Percentiles rank a stretch among this genome's conserved stretches.
phyloP scores from a whole-genome alignment of 2,329 filamentous ascomycete species.

The Fragosphaeria purpurea region DNA sequence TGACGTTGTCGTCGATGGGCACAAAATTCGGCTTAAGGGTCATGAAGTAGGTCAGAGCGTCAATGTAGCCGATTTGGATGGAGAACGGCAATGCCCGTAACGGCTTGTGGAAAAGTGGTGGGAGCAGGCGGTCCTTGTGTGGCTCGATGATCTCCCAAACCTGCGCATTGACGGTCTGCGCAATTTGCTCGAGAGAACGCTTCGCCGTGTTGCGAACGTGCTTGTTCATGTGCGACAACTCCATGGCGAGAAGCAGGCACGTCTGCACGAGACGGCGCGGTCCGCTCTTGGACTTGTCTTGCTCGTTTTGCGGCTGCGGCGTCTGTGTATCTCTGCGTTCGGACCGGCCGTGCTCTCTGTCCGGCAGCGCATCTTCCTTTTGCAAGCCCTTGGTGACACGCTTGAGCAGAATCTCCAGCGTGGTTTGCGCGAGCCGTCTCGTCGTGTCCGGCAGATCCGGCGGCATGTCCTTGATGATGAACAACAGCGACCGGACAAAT shows the following conservation, averaged over 20 bases:
- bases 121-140: constrained; percentile 80
- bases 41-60: constrained; percentile 93
- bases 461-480: constrained; percentile 97
- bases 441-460: constrained; percentile 87
- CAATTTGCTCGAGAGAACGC: constrained; percentile 68
- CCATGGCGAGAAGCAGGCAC: constrained; percentile 75
- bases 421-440: constrained; percentile 69
- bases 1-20: constrained; percentile 83
- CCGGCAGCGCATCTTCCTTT: constrained; percentile 54
- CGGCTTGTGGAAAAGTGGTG: constrained; percentile 91
- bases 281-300: constrained; percentile 24
- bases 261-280: constrained; percentile 46
- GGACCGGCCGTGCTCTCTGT: background rate
- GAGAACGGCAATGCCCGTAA: constrained; percentile 85
- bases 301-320: background rate
- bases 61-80: constrained; percentile 96
- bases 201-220: constrained; percentile 85
- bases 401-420: constrained; percentile 67
- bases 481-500: constrained; percentile 83
- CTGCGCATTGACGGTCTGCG: constrained; percentile 64
- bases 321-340: background rate
- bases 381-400: constrained; percentile 70
- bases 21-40: constrained; percentile 82
- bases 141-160: constrained; percentile 83
- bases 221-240: constrained; percentile 91